Conservation (phyloP, 345 rosid genomes). For the Pugionium dolabratum region DNA sequence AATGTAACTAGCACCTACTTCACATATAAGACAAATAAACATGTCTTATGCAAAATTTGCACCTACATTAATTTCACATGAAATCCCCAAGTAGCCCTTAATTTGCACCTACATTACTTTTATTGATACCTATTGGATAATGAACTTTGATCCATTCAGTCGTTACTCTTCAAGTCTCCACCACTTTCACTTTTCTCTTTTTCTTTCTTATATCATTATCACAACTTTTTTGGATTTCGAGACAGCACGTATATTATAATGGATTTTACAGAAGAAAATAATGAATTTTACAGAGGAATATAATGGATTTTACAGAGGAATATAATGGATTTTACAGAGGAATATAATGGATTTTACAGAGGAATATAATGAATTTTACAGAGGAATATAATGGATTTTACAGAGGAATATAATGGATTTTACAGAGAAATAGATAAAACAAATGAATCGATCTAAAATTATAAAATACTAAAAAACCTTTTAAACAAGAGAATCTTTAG, state of each 20-base stretch:
- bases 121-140: conserved; percentile 1
- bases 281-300: too few relatives aligned
- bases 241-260: conserved; percentile 3
- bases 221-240: neutral
- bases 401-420: neutral
- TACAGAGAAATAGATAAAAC: neutral
- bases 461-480: neutral
- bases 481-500: neutral
- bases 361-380: too few relatives aligned
- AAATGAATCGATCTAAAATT: neutral
- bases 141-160: neutral
- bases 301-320: too few relatives aligned
- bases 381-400: neutral
- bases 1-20: too few relatives aligned
- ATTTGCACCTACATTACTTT: neutral
- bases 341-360: too few relatives aligned
- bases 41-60: neutral
- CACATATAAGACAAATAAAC: neutral
- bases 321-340: too few relatives aligned
- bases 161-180: neutral
- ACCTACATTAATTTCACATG: neutral
- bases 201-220: conserved; percentile 3
- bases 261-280: too few relatives aligned
- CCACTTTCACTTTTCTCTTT: too few relatives aligned
- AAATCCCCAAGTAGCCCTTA: neutral